Base-by-base conservation (phyloP, 2,329 filamentous ascomycete species). In the Leptodontidium sp. region DNA sequence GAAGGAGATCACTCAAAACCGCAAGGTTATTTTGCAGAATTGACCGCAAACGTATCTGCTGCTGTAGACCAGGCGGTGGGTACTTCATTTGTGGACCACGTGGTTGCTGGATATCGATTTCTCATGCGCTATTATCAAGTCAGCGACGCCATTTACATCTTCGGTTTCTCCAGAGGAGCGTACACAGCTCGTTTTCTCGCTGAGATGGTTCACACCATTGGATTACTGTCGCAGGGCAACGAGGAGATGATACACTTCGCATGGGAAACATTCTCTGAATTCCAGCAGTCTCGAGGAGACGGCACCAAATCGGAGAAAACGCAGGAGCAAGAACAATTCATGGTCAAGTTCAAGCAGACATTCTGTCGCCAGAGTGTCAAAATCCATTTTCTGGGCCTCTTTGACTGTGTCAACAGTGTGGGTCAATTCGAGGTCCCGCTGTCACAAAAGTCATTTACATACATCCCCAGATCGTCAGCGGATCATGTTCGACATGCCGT, bases 181-280 rank as follows among this genome's bases (percentile, higher is more conserved):
- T 67, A 67, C 65, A 67, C 65, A 14, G 65, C 65, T 24, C 58
- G 65, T 7, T 67, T 58, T 32, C 65, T 67, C 0, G 24, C 65
- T 5, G 65, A 67, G 26, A 67, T 67, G 65, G 47, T 67, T 6
- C 55, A 26, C 35, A 63, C 62, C 21, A 67, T 67, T 14, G 65
- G 65, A 14, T 49, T 67, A 9, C 26, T 67, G 4, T 67, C 65
- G 7, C 12, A 24, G 47, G 65, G 65, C 15, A 67, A 67, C 15
- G 65, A 67, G 29, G 65, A 67, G n/a, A 63, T 67, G 65, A 32
- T 67, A 21, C 58, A 52, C 9, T 67, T 67, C 38, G 65, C 65
- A 29, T 67, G 65, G 65, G 17, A 35, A 17, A 67, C 65, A 2
- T 67, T 67, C 29, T 63, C 58, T n/a, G 65, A 67, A 12, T 67